These are phyloP conservation scores for Trichoderma sp. DNA, from an alignment of 2,329 filamentous ascomycete species.

Conservation along the genomic window DNA sequence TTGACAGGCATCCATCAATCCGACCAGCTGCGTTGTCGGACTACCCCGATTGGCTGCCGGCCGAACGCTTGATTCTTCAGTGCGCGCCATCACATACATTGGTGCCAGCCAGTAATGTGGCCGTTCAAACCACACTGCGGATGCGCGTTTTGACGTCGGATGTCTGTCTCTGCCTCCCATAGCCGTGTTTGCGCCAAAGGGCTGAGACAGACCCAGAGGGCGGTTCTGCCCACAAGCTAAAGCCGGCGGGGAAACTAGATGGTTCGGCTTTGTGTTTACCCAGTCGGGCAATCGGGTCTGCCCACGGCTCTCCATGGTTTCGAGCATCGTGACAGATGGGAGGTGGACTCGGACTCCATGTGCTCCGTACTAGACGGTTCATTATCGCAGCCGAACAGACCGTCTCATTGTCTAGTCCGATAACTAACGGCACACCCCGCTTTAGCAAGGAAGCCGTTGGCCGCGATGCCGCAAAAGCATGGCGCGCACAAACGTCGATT, in stretches of 20 bases:
- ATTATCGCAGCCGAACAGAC: conserved; percentile 6
- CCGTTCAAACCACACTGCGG: background rate
- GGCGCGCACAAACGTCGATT: conserved; percentile 3
- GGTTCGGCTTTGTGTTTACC: conserved; percentile 6
- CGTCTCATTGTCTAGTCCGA: background rate
- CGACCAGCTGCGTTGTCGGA: conserved; percentile 10
- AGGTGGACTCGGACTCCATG: conserved; percentile 7
- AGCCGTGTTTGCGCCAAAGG: background rate
- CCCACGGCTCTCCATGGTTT: conserved; percentile 9
- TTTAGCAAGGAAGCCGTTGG: background rate
- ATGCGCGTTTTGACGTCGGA: conserved; percentile 12
- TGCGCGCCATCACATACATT: background rate
- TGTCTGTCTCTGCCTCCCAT: background rate
- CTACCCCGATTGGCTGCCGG: conserved; percentile 12
- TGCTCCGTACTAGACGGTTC: conserved; percentile 15
- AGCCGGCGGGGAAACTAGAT: background rate
- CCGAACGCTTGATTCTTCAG: background rate
- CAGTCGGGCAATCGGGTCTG: conserved; percentile 13
- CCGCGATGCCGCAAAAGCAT: conserved; percentile 6
- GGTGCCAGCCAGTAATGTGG: background rate
- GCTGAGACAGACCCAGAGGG: conserved; percentile 2
- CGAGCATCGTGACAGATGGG: background rate
- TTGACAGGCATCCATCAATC: background rate
- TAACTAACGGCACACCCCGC: conserved; percentile 17
- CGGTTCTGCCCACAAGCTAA: background rate